Evolutionary conservation across 73 alveolate species (phyloP).

Genomic region (Paramecium octaurelia): DNA sequence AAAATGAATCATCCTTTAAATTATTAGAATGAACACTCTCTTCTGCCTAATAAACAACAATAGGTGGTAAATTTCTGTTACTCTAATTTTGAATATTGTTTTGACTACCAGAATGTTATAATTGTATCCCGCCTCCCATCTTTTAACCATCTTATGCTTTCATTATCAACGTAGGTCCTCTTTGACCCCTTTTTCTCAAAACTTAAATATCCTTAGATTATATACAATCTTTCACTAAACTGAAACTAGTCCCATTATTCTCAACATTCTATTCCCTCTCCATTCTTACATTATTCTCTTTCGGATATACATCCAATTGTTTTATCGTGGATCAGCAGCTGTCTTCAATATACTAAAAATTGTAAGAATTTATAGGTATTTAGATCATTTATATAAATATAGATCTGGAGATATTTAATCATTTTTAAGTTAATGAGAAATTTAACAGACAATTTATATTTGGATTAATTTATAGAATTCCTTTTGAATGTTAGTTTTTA

Average conservation of each 20-base stretch:
- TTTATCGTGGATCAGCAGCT: no score
- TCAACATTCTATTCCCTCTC: not conserved
- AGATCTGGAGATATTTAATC: no score
- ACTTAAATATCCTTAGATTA: not conserved
- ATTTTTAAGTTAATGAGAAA: no score
- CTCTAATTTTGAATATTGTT: not conserved
- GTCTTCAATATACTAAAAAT: no score
- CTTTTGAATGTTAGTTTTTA: no score
- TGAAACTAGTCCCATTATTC: not conserved
- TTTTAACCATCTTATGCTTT: not conserved
- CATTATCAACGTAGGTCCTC: constrained; percentile 33
- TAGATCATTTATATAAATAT: no score
- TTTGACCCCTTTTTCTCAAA: not conserved
- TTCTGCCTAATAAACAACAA: not conserved
- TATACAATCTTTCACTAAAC: not conserved
- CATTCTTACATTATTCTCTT: not conserved
- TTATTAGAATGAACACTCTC: not conserved
- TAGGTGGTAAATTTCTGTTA: not conserved
- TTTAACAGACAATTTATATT: no score
- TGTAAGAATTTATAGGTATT: no score
- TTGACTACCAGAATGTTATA: not conserved
- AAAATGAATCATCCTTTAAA: constrained; percentile 14
- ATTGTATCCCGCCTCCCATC: not conserved
- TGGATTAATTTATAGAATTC: no score
- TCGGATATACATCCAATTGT: not conserved